phyloP scores from a whole-genome alignment of 495 filamentous ascomycete genomes.

The Haplographium delicatum region DNA sequence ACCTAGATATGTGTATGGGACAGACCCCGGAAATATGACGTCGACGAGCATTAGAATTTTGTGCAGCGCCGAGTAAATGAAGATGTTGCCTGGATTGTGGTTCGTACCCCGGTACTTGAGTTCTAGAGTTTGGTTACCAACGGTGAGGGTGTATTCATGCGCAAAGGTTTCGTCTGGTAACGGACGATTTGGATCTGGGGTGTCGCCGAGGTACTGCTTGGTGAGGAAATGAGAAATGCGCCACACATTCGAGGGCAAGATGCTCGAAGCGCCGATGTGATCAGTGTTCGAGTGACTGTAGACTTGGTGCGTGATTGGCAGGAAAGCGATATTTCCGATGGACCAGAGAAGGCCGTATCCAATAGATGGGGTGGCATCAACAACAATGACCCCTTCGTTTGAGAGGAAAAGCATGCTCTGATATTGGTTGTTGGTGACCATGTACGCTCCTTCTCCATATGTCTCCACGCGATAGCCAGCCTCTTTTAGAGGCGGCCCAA shows the following conservation, averaged over 20 bases:
- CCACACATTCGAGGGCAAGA: slow-evolving; percentile 25
- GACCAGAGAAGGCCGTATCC: slow-evolving; percentile 31
- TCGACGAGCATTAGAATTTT: slow-evolving; percentile 39
- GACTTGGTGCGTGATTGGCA: slow-evolving; percentile 32
- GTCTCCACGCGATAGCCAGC: slow-evolving; percentile 29
- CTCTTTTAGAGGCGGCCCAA: slow-evolving; percentile 10
- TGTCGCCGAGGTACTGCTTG: slow-evolving; percentile 16
- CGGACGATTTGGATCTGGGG: slow-evolving; percentile 27
- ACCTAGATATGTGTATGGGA: slow-evolving; percentile 33
- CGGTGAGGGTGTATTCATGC: slow-evolving; percentile 20
- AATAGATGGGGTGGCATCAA: slow-evolving; percentile 37
- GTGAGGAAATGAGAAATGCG: slow-evolving; percentile 32
- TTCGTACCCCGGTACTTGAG: slow-evolving; percentile 34
- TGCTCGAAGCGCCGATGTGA: slow-evolving; percentile 32
- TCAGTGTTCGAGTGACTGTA: slow-evolving; percentile 39
- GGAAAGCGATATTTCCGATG: slow-evolving; percentile 31
- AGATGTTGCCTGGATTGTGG: slow-evolving; percentile 37
- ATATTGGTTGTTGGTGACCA: slow-evolving; percentile 29
- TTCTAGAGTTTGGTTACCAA: slow-evolving; percentile 37
- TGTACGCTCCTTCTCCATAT: slow-evolving; percentile 35
- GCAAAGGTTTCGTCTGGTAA: slow-evolving; percentile 31
- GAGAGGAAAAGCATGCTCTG: slow-evolving; percentile 32
- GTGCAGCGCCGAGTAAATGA: slow-evolving; percentile 33
- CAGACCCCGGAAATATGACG: slow-evolving; percentile 37
- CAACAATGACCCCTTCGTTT: slow-evolving; percentile 32